Conservation (phyloP, 768 basidiomycete species). For the Scleroderma bovista region DNA sequence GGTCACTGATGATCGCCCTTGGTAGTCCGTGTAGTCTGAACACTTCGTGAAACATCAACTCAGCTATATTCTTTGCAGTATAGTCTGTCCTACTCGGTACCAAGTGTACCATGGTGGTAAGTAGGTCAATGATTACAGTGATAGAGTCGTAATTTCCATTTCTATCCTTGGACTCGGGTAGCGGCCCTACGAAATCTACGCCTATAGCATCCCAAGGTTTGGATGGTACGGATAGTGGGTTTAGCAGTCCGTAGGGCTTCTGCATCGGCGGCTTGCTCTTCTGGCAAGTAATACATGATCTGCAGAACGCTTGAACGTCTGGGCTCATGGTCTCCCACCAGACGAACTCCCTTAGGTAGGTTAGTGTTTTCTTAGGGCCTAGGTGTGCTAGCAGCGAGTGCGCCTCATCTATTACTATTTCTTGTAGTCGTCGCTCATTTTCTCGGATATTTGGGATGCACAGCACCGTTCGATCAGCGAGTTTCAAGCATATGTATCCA, state of each 20-base stretch:
- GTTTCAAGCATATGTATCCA: no score
- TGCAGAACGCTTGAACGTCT: constrained; percentile 25
- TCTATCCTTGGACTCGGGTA: constrained; percentile 16
- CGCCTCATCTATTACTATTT: constrained; percentile 31
- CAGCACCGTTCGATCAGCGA: no score
- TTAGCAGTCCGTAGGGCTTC: constrained; percentile 22
- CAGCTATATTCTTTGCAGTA: no score
- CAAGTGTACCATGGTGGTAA: no score
- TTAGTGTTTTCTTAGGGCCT: constrained; percentile 29
- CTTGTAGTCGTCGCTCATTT: constrained; percentile 4
- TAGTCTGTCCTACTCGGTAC: no score
- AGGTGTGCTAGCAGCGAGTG: constrained; percentile 37
- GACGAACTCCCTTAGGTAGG: constrained; percentile 27
- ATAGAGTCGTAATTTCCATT: constrained; percentile 19
- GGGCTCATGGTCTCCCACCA: constrained; percentile 36
- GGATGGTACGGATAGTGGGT: constrained; percentile 20
- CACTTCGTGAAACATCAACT: no score
- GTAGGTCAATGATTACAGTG: constrained; percentile 18
- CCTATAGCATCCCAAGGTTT: constrained; percentile 34
- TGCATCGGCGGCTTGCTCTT: constrained; percentile 19
- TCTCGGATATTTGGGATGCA: no score
- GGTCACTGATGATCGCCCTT: no score
- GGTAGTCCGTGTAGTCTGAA: no score
- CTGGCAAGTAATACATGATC: constrained; percentile 14
- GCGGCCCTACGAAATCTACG: constrained; percentile 37